phyloP scores from a whole-genome alignment of 2,329 filamentous ascomycete species.

The Apiospora saccharicola region DNA sequence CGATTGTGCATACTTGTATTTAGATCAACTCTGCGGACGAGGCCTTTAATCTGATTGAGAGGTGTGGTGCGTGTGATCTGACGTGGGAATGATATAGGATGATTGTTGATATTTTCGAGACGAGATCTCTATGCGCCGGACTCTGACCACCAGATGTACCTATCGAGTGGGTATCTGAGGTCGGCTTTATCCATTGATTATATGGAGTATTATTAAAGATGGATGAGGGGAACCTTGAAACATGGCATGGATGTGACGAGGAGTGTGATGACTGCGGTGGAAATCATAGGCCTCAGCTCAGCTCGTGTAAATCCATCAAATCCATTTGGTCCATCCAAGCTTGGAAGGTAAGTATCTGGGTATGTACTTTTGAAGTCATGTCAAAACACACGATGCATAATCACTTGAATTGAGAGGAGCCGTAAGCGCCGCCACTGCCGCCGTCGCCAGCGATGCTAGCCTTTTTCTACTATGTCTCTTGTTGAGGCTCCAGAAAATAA shows the following conservation, averaged over 20 bases:
- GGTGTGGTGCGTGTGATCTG: conserved; percentile 28
- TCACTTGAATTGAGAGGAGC: neutral
- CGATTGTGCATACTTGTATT: no score
- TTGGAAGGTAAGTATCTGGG: no score
- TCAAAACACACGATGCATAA: neutral
- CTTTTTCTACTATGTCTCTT: neutral
- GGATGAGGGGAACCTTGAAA: conserved; percentile 21
- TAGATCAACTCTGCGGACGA: no score
- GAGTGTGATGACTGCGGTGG: neutral
- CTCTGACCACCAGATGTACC: neutral
- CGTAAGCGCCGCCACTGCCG: neutral
- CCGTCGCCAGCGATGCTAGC: no score
- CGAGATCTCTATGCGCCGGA: conserved; percentile 5
- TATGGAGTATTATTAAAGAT: conserved; percentile 4
- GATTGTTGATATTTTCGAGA: conserved; percentile 4
- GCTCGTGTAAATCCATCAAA: neutral
- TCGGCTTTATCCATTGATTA: conserved; percentile 18
- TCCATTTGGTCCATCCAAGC: neutral
- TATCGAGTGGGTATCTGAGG: conserved; percentile 7
- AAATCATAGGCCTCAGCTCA: conserved; percentile 3
- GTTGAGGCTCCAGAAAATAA: neutral
- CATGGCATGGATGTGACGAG: conserved; percentile 19
- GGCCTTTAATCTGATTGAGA: neutral
- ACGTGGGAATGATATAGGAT: conserved; percentile 26
- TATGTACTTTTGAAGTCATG: neutral